A percentile compares a stretch with the other conserved stretches of the same genome.
These are phyloP conservation scores for Phialophora macrospora DNA, from an alignment of 2,329 filamentous ascomycete species.

Conservation along the genomic window DNA sequence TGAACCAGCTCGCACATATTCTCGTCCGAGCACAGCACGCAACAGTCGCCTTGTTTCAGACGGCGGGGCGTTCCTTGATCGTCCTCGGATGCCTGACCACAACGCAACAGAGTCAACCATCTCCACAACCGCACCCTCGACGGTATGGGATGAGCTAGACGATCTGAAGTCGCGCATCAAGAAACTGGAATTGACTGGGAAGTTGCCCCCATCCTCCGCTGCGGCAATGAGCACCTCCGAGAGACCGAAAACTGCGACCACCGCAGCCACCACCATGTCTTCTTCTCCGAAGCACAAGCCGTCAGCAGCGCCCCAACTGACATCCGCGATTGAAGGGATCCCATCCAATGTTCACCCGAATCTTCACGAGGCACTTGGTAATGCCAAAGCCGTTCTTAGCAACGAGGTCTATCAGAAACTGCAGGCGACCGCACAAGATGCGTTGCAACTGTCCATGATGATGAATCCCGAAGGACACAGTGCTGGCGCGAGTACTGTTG, in stretches of 20 bases:
- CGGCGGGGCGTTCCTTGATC: constrained; percentile 40
- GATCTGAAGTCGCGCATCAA: constrained; percentile 93
- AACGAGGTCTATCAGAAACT: constrained; percentile 76
- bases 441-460: constrained; percentile 76
- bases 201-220: constrained; percentile 79
- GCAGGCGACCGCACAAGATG: constrained; percentile 80
- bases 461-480: constrained; percentile 51
- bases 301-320: constrained; percentile 47
- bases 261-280: constrained; percentile 86
- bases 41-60: constrained; percentile 41
- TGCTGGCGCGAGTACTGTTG: constrained; percentile 64
- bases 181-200: constrained; percentile 86
- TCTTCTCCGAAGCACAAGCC: constrained; percentile 77
- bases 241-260: constrained; percentile 86
- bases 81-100: constrained; percentile 45
- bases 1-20: constrained; percentile 22
- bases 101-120: constrained; percentile 76
- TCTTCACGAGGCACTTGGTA: constrained; percentile 77
- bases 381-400: constrained; percentile 72
- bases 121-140: constrained; percentile 87
- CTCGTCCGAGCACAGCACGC: constrained; percentile 33
- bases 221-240: constrained; percentile 79
- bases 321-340: constrained; percentile 51
- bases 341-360: constrained; percentile 68
- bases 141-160: constrained; percentile 96